Conservation (phyloP, 2,329 filamentous ascomycete genomes). For the Aspergillus ochraceus region DNA sequence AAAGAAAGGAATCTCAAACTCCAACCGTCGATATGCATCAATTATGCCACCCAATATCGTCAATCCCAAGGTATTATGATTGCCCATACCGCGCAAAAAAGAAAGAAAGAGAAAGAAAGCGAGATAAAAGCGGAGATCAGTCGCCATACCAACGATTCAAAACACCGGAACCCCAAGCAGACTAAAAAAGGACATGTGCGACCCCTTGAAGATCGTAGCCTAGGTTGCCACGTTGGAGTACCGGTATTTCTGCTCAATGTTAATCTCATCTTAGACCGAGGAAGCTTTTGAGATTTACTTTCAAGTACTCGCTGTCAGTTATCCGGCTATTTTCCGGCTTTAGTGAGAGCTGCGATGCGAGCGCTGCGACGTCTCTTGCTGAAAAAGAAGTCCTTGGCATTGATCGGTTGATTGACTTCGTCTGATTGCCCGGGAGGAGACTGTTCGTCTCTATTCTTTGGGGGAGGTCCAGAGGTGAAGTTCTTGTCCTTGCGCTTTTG, state of each 20-base stretch:
- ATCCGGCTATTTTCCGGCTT: background rate
- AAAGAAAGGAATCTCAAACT: background rate
- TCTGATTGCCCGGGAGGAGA: background rate
- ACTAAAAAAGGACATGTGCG: background rate
- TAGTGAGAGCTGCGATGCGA: conserved; percentile 2
- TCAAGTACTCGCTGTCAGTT: background rate
- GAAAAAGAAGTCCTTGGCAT: background rate
- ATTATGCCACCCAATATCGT: background rate
- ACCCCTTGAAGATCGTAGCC: background rate
- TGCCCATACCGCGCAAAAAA: background rate
- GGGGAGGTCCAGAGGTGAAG: background rate
- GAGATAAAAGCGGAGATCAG: background rate
- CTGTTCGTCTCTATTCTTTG: background rate
- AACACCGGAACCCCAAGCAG: background rate
- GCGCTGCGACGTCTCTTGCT: conserved; percentile 9
- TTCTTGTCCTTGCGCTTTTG: background rate
- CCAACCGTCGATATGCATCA: background rate
- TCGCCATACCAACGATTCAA: background rate
- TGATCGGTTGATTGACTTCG: background rate
- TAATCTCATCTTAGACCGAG: background rate
- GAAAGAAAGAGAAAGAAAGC: background rate
- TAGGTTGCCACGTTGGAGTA: background rate
- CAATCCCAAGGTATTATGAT: no score
- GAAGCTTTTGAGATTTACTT: background rate
- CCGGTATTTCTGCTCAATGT: background rate